Conservation (phyloP, 2,329 filamentous ascomycete species). For the Aureobasidium sp. region DNA sequence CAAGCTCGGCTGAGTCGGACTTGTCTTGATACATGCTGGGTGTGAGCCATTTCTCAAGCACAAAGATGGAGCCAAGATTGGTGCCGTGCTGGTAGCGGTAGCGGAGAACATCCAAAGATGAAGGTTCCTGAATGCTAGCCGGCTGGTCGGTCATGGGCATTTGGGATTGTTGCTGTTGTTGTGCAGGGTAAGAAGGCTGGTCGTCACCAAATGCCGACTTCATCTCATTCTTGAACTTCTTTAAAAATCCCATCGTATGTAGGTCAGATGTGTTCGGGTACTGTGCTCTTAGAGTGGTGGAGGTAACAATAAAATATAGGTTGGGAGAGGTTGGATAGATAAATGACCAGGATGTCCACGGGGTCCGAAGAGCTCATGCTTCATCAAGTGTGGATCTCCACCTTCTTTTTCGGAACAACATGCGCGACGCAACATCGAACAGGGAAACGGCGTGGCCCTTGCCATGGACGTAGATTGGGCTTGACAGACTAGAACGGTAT, state of each 20-base stretch:
- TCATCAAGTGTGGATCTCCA: neutral
- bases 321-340: neutral
- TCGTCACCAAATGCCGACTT: slow-evolving; percentile 14
- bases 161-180: slow-evolving; percentile 19
- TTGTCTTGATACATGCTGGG: slow-evolving; percentile 42
- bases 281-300: neutral
- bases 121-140: slow-evolving; percentile 32
- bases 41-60: slow-evolving; percentile 54
- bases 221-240: slow-evolving; percentile 27
- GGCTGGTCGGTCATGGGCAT: slow-evolving; percentile 21
- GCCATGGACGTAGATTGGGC: neutral
- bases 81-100: slow-evolving; percentile 55
- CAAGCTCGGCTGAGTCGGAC: slow-evolving; percentile 44
- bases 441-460: neutral
- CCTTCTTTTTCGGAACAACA: slow-evolving; percentile 2
- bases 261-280: neutral
- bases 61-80: slow-evolving; percentile 53
- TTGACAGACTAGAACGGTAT: neutral
- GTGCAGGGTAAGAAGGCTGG: slow-evolving; percentile 6
- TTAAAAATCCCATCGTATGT: slow-evolving; percentile 23
- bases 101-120: slow-evolving; percentile 37
- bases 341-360: neutral
- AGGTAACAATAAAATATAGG: neutral
- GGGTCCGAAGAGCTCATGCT: neutral
- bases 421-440: neutral